Evolutionary conservation across 345 rosid species (phyloP).

Genomic region (Raphanus sativus): DNA sequence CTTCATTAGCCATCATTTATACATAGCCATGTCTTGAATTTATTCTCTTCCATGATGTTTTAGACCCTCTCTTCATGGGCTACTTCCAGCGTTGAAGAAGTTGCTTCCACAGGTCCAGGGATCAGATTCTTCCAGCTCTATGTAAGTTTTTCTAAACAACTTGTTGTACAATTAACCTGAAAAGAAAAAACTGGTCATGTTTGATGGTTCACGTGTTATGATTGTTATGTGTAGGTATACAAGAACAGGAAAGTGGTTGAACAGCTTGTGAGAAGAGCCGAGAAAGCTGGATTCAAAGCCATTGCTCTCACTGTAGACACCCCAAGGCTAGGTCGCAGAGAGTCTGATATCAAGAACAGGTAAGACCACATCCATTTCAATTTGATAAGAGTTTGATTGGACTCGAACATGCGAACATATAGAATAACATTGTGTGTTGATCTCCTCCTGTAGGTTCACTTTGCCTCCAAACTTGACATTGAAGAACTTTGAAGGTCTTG

Average conservation of each 20-base stretch:
- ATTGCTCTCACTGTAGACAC: slow-evolving; percentile 88
- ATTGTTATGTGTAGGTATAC: slow-evolving; percentile 47
- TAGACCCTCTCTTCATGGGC: slow-evolving; percentile 88
- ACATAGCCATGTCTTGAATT: neutral
- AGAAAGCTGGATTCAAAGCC: slow-evolving; percentile 84
- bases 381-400: neutral
- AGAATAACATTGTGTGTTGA: neutral
- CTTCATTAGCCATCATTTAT: neutral
- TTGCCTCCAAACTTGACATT: slow-evolving; percentile 66
- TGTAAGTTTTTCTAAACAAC: slow-evolving; percentile 42
- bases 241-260: slow-evolving; percentile 75
- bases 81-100: slow-evolving; percentile 86
- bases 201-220: slow-evolving; percentile 12
- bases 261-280: slow-evolving; percentile 81
- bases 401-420: neutral
- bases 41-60: slow-evolving; percentile 9
- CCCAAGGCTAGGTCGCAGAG: slow-evolving; percentile 86
- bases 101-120: slow-evolving; percentile 86
- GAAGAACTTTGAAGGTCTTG: slow-evolving; percentile 3
- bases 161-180: neutral
- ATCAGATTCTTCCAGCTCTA: slow-evolving; percentile 84
- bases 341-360: slow-evolving; percentile 89
- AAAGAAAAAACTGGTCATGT: neutral
- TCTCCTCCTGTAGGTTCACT: slow-evolving; percentile 51
- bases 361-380: neutral